Base-by-base conservation (phyloP, 1,284 basidiomycete species). In the Austroboletus olivaceoglutinosus region DNA sequence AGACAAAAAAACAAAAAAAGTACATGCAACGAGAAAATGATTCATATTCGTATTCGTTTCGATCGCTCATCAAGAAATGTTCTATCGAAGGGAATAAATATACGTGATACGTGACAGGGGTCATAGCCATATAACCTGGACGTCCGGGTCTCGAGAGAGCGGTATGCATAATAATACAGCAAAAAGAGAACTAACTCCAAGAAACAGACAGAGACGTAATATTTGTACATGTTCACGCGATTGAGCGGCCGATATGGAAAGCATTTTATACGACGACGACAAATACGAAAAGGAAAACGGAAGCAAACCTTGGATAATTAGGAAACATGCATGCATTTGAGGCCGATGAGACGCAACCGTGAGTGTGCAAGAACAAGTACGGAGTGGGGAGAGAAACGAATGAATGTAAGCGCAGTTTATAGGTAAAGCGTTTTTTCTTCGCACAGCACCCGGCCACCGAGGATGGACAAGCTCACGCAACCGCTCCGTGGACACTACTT, bases 401-500 rank as follows among this genome's bases (percentile, higher is more conserved):
- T 9, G 1, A 49, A 58, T 16, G 37, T 45, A 53, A 50, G 50
- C 42, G 51, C 44, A 27, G 47, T 43, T 60, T 45, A 7, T 11
- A 18, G 41, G 21, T 13, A 34, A 36, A 38, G 15, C 27, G 13
- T 22, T 29, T 38, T 36, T 47, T 52, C 23, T 53, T 47, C 41
- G 30, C 45, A 50, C 54, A 54, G 49, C 65, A 25, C 65, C 57
- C 40, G 52, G 57, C 65, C 43, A 33, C 51, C 54, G 44, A 34
- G 25, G 18, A 37, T 36, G n/a, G 12, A 22, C 33, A 13, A 25
- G 23, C 36, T 67, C 50, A 67, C 38, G 67, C 65, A 31, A 67
- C 57, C 3, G 68, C 57, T n/a, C 68, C 65, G 43, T 67, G 67
- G n/a, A 69, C 49, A 21, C 54, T 64, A 12, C 53, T 57, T 0